Base-by-base conservation (phyloP, 108 stramenopile species). In the Epipyxis sp. region DNA sequence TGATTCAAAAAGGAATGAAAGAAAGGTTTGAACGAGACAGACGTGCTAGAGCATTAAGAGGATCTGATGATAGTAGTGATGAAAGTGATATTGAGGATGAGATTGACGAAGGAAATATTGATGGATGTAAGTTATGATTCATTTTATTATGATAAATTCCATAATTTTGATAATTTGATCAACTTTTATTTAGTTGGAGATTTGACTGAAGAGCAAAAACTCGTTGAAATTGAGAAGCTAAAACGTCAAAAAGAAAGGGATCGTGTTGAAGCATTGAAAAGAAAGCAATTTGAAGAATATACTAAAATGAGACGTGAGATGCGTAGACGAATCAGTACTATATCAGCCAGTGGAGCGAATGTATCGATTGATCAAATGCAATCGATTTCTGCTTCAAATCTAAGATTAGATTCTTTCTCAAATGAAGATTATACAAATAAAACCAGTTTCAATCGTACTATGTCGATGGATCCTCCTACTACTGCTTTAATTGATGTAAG, bases 301-400 rank as follows among this genome's bases (percentile, higher is more conserved):
- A 32, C 34, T 32, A 65, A 65, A 32, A 65, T 65, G 13, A 16
- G 25, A 37, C 61, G 61, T 6, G 61, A 65, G 61, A 16, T 65
- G 61, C 61, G 61, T 32, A 6, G 46, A 50, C 46, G 46, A 6
- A 50, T 6, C 46, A 50, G 46, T 20, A 20, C 13, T 50, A 20
- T 6, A 20, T 6, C 46, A 13, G 46, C 13, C 13, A 20, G 46
- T 50, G 46, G 46, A 50, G 46, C 13, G 13, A 50, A 50, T 6
- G 20, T 20, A 50, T 13, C 20, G 46, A 50, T 50, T 50, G 13
- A 6, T 50, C 46, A 20, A 20, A 6, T 13, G 46, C 6, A 20
- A 50, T 50, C 20, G 46, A 20, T 20, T 50, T 13, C 13, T 50
- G 46, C 46, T 20, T n/a, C n/a, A n/a, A n/a, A 50, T 50, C 46